Evolutionary conservation across 2,329 filamentous ascomycete species (phyloP).

Genomic region (Golovinomyces cichoracearum): DNA sequence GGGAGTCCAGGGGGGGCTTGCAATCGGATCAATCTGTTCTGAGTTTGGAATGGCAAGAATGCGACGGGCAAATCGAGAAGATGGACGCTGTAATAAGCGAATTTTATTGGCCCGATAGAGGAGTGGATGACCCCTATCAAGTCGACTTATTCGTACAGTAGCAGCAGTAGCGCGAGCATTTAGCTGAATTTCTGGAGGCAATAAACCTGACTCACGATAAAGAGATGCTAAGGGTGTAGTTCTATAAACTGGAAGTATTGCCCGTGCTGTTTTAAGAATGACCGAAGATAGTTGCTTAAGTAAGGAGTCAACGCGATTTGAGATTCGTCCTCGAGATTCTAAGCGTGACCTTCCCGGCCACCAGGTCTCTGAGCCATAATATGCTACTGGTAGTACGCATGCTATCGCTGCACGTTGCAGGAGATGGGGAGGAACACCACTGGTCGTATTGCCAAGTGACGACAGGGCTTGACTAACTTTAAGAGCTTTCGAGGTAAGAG

Average conservation of each 20-base stretch:
- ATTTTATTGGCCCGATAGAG: background rate
- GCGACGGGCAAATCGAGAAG: background rate
- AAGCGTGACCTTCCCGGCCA: background rate
- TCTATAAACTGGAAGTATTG: background rate
- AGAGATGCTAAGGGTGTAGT: background rate
- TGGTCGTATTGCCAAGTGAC: background rate
- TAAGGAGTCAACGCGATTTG: background rate
- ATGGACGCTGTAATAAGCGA: background rate
- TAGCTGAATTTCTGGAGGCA: background rate
- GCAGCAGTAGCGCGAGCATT: background rate
- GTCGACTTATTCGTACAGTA: background rate
- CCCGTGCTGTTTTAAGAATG: background rate
- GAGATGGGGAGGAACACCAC: background rate
- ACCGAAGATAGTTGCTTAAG: background rate
- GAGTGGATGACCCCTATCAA: background rate
- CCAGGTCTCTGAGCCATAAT: background rate
- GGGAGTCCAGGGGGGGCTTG: background rate
- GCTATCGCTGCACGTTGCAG: background rate
- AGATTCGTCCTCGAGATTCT: background rate
- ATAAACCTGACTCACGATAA: background rate
- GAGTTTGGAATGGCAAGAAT: background rate
- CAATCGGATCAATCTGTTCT: background rate
- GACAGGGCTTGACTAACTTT: background rate
- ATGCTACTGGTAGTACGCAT: background rate
- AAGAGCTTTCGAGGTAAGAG: background rate